These are phyloP conservation scores for Bolboschoenoplectus hybrid DNA, from an alignment of 202 grass and related monocot species.

Conservation along the genomic window DNA sequence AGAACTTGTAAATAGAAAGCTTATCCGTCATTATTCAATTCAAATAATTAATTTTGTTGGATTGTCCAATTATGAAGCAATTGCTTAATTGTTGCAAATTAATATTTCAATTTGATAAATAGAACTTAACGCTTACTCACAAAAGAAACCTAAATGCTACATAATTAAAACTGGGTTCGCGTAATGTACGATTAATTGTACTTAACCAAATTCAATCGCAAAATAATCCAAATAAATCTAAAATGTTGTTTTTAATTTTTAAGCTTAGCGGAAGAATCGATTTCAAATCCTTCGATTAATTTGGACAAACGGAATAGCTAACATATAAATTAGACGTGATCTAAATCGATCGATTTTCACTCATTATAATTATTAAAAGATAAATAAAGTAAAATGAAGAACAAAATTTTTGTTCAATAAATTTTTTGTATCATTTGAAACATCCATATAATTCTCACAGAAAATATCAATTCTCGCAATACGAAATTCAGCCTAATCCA, in stretches of 20 bases:
- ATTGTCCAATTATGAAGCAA: background rate
- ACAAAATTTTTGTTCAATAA: background rate
- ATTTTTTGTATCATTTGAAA: background rate
- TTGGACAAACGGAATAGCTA: background rate
- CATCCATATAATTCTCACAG: background rate
- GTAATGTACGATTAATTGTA: background rate
- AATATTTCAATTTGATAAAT: background rate
- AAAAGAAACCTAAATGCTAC: background rate
- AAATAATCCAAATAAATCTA: background rate
- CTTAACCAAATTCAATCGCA: background rate
- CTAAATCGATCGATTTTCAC: background rate
- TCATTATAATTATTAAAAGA: background rate
- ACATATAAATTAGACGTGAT: background rate
- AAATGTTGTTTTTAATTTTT: background rate
- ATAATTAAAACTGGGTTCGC: background rate
- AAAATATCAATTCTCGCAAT: background rate
- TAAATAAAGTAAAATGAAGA: background rate
- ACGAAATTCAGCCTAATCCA: background rate
- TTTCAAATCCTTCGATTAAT: background rate
- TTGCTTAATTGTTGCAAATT: background rate
- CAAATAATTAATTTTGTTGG: background rate
- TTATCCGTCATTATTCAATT: background rate
- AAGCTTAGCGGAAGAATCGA: background rate
- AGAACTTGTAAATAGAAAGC: background rate
- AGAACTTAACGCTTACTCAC: background rate